Conservation (phyloP, 345 rosid species). For the Fremontodendron californicum region DNA sequence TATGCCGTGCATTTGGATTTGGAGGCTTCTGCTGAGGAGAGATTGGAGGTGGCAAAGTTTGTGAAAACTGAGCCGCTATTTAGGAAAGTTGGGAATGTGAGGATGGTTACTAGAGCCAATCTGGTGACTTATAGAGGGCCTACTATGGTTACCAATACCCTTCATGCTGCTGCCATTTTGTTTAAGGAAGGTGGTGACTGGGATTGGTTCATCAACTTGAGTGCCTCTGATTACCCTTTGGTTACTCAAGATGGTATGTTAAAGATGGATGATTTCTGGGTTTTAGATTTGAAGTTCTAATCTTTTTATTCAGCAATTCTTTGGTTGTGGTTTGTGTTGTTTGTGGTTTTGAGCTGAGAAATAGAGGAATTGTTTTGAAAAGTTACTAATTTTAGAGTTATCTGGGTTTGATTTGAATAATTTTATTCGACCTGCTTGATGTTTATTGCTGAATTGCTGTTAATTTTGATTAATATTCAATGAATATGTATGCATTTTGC, state of each 20-base stretch:
- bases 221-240: constrained; percentile 92
- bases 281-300: background rate
- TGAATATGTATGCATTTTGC: background rate
- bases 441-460: background rate
- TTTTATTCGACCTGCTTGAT: background rate
- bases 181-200: constrained; percentile 72
- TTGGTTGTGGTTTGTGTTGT: background rate
- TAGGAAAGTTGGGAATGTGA: constrained; percentile 59
- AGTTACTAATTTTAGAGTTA: background rate
- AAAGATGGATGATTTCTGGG: background rate
- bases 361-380: background rate
- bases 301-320: background rate
- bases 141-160: constrained; percentile 90
- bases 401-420: background rate
- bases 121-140: constrained; percentile 87
- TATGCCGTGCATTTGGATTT: constrained; percentile 74
- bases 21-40: constrained; percentile 72
- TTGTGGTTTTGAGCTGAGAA: background rate
- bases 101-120: constrained; percentile 66
- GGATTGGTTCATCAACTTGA: constrained; percentile 94
- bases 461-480: background rate
- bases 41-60: constrained; percentile 62
- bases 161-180: constrained; percentile 79
- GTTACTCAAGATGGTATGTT: constrained; percentile 84
- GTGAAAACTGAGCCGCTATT: constrained; percentile 52